phyloP scores from a whole-genome alignment of 163 green algal species.

The Chloromonas sp. region DNA sequence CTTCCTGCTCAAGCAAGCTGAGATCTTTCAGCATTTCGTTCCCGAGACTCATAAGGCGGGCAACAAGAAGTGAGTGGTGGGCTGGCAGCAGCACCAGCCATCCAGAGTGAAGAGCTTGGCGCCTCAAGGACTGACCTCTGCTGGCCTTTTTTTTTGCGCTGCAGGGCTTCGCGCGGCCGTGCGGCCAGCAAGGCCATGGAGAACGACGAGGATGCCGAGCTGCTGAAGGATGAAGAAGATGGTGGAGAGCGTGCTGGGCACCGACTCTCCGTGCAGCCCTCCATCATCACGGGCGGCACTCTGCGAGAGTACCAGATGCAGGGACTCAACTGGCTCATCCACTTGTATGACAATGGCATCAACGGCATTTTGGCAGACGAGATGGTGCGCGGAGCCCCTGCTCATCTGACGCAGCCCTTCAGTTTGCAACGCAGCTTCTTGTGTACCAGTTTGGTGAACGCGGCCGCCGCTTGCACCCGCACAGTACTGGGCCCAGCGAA shows the following conservation, averaged over 20 bases:
- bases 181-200: constrained; percentile 33
- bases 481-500: too few relatives aligned
- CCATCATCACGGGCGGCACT: constrained; percentile 80
- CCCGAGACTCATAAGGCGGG: constrained; percentile 33
- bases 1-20: constrained; percentile 94
- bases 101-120: too few relatives aligned
- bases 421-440: too few relatives aligned
- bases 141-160: too few relatives aligned
- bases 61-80: constrained; percentile 46
- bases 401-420: too few relatives aligned
- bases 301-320: constrained; percentile 97
- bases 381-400: constrained; percentile 66
- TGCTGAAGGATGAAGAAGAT: constrained; percentile 80
- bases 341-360: constrained; percentile 98
- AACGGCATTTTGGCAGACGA: constrained; percentile 99
- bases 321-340: constrained; percentile 98
- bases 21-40: constrained; percentile 99
- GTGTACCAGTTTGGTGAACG: too few relatives aligned
- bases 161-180: constrained; percentile 2
- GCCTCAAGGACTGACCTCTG: too few relatives aligned
- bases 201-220: constrained; percentile 75
- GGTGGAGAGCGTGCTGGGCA: constrained; percentile 36
- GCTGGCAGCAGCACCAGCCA: not conserved
- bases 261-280: constrained; percentile 73
- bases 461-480: too few relatives aligned